phyloP scores from a whole-genome alignment of 768 basidiomycete species.

The Porpolomopsis calyptriformis region DNA sequence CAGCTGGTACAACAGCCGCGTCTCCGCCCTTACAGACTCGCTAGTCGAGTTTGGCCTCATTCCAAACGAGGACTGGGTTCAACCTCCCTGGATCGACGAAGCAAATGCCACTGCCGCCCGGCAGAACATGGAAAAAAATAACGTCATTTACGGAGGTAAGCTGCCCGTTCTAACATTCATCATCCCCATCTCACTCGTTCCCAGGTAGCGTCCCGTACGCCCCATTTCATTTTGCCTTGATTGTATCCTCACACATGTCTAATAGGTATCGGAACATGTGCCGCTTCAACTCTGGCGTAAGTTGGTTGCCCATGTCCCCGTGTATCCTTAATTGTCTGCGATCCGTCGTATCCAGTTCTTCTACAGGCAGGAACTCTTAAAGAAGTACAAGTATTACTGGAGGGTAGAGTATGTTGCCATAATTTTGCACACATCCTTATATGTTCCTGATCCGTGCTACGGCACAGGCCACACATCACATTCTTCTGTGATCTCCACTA shows the following conservation, averaged over 20 bases:
- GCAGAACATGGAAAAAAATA: slow-evolving; percentile 56
- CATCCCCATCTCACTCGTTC: slow-evolving; percentile 7
- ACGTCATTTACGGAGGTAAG: slow-evolving; percentile 59
- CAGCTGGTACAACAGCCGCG: slow-evolving; percentile 28
- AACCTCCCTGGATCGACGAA: slow-evolving; percentile 77
- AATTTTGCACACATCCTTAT: slow-evolving; percentile 1
- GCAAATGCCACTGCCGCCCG: slow-evolving; percentile 50
- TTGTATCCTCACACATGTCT: neutral
- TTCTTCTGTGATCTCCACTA: slow-evolving; percentile 82
- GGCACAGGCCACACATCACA: slow-evolving; percentile 64
- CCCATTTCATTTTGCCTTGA: neutral
- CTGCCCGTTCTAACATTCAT: slow-evolving; percentile 1
- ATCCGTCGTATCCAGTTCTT: slow-evolving; percentile 49
- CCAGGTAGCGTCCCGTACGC: slow-evolving; percentile 64
- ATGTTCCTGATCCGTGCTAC: slow-evolving; percentile 3
- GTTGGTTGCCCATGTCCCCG: slow-evolving; percentile 15
- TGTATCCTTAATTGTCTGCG: neutral
- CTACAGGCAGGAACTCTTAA: slow-evolving; percentile 71
- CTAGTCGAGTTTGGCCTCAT: slow-evolving; percentile 71
- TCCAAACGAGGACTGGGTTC: slow-evolving; percentile 65
- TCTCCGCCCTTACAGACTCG: slow-evolving; percentile 48
- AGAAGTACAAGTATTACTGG: slow-evolving; percentile 84
- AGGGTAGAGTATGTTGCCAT: slow-evolving; percentile 36
- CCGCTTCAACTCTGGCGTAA: slow-evolving; percentile 86
- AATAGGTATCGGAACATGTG: slow-evolving; percentile 89